Conservation (phyloP, 2,329 filamentous ascomycete genomes). For the Cordyceps fumosorosea region DNA sequence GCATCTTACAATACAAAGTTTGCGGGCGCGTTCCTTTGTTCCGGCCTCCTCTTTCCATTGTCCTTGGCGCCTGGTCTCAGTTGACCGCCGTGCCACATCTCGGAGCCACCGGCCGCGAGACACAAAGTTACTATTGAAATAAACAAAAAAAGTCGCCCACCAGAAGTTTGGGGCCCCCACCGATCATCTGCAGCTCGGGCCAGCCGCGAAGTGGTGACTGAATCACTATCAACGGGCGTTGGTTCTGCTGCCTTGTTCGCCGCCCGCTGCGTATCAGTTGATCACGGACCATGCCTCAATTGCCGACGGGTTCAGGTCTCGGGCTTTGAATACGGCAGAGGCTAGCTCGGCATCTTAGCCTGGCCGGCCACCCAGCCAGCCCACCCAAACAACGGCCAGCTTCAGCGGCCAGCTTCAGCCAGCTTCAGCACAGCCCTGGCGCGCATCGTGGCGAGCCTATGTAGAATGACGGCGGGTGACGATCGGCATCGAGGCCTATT, state of each 20-base stretch:
- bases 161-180: not conserved
- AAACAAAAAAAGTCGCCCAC: too few relatives aligned
- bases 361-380: not conserved
- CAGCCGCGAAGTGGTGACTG: not conserved
- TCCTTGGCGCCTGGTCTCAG: not conserved
- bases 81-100: not conserved
- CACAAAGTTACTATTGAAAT: not conserved
- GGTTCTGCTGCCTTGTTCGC: not conserved
- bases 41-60: not conserved
- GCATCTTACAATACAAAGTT: not conserved
- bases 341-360: not conserved
- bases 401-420: not conserved
- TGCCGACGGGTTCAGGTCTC: not conserved
- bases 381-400: not conserved
- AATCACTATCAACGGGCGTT: not conserved
- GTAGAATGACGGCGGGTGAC: not conserved
- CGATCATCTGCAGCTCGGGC: constrained; percentile 1
- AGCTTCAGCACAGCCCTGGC: not conserved
- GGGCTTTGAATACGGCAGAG: not conserved
- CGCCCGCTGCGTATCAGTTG: not conserved
- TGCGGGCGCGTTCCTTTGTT: not conserved
- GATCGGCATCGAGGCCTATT: constrained; percentile 1
- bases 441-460: not conserved
- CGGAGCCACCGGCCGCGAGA: constrained; percentile 1
- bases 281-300: not conserved